A percentile compares a stretch with the other conserved stretches of the same genome.
Conservation (phyloP, 2,329 filamentous ascomycete species). For the Fusarium coicis region DNA sequence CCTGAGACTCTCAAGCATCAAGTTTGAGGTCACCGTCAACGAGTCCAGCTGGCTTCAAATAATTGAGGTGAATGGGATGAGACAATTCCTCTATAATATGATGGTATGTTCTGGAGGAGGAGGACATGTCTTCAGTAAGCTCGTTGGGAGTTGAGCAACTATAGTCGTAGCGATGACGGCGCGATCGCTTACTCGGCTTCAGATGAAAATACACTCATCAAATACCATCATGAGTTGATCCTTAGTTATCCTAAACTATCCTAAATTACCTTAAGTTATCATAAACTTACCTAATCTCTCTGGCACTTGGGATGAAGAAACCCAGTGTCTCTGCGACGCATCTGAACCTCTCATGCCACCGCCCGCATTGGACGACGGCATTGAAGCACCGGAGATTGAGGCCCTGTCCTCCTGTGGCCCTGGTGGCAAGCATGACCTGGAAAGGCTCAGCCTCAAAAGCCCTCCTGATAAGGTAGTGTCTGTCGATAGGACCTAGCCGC, state of each 20-base stretch:
- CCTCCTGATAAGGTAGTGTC: no score
- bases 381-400: no score
- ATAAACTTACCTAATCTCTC: neutral
- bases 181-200: neutral
- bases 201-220: neutral
- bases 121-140: neutral
- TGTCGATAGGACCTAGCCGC: no score
- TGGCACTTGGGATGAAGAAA: neutral
- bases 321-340: accelerated
- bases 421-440: no score
- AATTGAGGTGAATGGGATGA: accelerated
- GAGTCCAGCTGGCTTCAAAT: neutral
- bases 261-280: neutral
- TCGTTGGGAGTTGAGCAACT: neutral
- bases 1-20: neutral
- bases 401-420: no score
- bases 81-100: neutral
- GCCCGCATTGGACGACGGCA: no score
- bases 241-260: neutral
- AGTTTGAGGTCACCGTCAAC: neutral
- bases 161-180: neutral
- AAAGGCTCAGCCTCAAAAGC: no score
- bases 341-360: accelerated
- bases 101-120: neutral
- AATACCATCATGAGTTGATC: neutral